Base-by-base conservation (phyloP, 768 basidiomycete species). In the Trametes villosa region DNA sequence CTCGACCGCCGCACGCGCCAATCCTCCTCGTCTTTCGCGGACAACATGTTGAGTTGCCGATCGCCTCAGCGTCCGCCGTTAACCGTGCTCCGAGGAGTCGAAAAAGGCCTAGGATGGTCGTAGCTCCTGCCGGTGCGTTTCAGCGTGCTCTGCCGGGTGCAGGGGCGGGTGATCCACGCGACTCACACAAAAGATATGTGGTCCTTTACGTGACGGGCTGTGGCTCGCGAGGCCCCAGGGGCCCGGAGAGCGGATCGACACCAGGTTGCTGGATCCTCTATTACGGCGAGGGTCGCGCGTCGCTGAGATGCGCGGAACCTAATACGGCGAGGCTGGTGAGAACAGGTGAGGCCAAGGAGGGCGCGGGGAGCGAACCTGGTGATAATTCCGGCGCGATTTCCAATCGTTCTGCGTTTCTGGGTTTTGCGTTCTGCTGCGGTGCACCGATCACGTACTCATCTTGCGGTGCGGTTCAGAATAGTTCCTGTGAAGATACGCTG, bases 161-260 rank as follows among this genome's bases (percentile, higher is more conserved):
- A 33, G 48, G n/a, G 30, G 44, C n/a, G 4, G 24, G 42, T 44
- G 42, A 20, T 20, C 42, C 42, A 44, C 12, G 36, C n/a, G 36
- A 7, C 11, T 26, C 22, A 22, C 44, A 12, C 31, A 49, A n/a
- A 22, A 27, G n/a, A 22, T 33, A 20, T 31, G n/a, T 27, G 38
- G 40, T 9, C 24, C 26, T 26, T 53, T 53, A 53, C 51, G 51
- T 53, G 38, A 26, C 44, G 12, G 22, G 7, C 9, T 4, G 4
- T 20, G 20, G 9, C 22, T 31, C 0, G 12, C 33, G 31, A 9
- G 51, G 24, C 17, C 15, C 27, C 18, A 34, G 20, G 24, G 45
- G 55, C 15, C 55, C 36, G 55, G 30, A 24, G 34, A 33, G 46
- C 55, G 55, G 55, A 56, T 56, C 55, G 45, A 22, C 55, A 26